A percentile compares a stretch with the other conserved stretches of the same genome.
phyloP scores from a whole-genome alignment of 257 asterid species.

The Lantana camara region DNA sequence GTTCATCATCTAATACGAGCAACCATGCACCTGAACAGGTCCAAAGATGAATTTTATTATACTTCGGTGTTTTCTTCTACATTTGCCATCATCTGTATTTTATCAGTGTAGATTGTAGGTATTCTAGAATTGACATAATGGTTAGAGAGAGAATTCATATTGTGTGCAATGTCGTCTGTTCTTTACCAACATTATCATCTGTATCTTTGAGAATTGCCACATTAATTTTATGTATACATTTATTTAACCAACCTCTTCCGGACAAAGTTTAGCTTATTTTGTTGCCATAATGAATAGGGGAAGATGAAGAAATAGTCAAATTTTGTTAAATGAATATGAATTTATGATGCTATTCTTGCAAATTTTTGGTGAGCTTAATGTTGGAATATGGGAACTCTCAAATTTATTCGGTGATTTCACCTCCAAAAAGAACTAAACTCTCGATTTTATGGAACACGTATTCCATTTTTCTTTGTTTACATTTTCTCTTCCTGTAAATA shows the following conservation, averaged over 20 bases:
- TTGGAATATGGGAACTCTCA: no score
- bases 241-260: neutral
- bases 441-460: no score
- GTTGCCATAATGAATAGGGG: neutral
- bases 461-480: no score
- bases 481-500: no score
- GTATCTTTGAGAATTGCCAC: conserved; percentile 27
- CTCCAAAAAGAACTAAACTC: no score
- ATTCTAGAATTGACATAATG: conserved; percentile 37
- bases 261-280: neutral
- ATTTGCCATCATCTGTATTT: conserved; percentile 46
- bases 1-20: conserved; percentile 64
- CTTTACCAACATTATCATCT: conserved; percentile 19
- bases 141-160: conserved; percentile 36
- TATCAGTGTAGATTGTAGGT: conserved; percentile 61
- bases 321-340: no score
- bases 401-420: no score
- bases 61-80: neutral
- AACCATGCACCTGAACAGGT: conserved; percentile 76
- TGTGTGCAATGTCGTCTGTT: conserved; percentile 27
- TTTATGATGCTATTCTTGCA: no score
- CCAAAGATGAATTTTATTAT: conserved; percentile 56
- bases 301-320: no score
- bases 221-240: conserved; percentile 26
- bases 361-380: no score